These are phyloP conservation scores for Acer campestre DNA, from an alignment of 345 rosid species.

Conservation along the genomic window DNA sequence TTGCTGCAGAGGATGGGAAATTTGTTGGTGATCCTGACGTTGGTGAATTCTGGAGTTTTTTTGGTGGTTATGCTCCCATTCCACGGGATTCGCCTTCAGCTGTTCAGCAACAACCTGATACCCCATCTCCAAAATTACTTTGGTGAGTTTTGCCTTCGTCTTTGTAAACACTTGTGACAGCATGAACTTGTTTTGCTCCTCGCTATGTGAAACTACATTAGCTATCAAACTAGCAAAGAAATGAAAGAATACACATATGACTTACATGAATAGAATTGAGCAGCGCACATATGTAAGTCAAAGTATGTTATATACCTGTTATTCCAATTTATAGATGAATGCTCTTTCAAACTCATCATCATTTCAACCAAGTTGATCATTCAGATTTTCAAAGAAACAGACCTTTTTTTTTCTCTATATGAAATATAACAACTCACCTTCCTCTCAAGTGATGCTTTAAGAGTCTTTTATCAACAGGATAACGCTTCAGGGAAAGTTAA, in stretches of 20 bases:
- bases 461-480: constrained; percentile 51
- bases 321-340: background rate
- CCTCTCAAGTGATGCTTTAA: constrained; percentile 11
- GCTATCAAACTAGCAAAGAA: background rate
- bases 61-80: constrained; percentile 87
- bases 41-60: constrained; percentile 92
- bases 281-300: background rate
- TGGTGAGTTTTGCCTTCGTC: constrained; percentile 47
- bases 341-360: background rate
- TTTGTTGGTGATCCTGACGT: constrained; percentile 79
- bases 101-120: constrained; percentile 34
- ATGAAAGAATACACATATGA: background rate
- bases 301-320: background rate
- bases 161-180: background rate
- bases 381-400: constrained; percentile 5
- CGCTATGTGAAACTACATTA: background rate
- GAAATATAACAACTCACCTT: constrained; percentile 1
- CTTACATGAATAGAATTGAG: background rate
- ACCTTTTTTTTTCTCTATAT: background rate
- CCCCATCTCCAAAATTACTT: constrained; percentile 46
- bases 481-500: constrained; percentile 55
- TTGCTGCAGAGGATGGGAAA: constrained; percentile 82
- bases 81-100: constrained; percentile 57
- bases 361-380: background rate
- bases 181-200: constrained; percentile 9